Base-by-base conservation (phyloP, 495 filamentous ascomycete genomes). In the Podospora appendiculata region DNA sequence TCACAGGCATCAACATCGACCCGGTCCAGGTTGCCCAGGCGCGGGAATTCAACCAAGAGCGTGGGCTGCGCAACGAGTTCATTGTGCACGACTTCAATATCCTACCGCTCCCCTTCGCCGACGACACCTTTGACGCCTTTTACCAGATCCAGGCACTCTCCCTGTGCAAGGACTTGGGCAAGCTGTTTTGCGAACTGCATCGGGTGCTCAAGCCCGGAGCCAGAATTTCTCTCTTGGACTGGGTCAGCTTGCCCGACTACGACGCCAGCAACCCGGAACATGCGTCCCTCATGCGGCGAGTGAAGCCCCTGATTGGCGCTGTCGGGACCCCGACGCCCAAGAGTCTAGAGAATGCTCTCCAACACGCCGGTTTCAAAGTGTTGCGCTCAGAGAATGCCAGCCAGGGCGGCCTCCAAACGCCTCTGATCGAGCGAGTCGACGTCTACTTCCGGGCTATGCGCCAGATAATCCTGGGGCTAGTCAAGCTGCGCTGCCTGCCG, bases 61-160 rank as follows among this genome's bases (percentile, higher is more conserved):
- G 68, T 32, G 72, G 75, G 4, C 72, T 79, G 50, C 36, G 49
- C 34, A 84, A 84, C 57, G 65, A 64, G 48, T 84, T 84, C 57
- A 62, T 81, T 51, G 67, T 71, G 17, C 74, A 75, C 54, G 79
- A 83, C 54, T 78, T 82, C 64, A 84, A 84, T 62, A 66, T 63
- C 48, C 70, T 82, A 32, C 80, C 80, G 4, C 67, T 83, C 8
- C 80, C 80, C 8, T 81, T 84, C 46, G 75, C 59, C 14, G 71
- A 81, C 58, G 67, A 65, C 44, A 68, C 68, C 53, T 82, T 84
- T 66, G 79, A 84, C 48, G 80, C 73, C 51, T 81, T 84, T 58
- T 84, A 84, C 67, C 76, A 84, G 69, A 83, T 84, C 64, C 80
- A 84, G 55, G 80, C 80, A 1, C 69, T 83, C 41, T 79, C 76